Percentiles rank a stretch among this genome's conserved stretches.
Conservation (phyloP, 192 early-diverging fungal genomes). For the Spizellomyces sp. region DNA sequence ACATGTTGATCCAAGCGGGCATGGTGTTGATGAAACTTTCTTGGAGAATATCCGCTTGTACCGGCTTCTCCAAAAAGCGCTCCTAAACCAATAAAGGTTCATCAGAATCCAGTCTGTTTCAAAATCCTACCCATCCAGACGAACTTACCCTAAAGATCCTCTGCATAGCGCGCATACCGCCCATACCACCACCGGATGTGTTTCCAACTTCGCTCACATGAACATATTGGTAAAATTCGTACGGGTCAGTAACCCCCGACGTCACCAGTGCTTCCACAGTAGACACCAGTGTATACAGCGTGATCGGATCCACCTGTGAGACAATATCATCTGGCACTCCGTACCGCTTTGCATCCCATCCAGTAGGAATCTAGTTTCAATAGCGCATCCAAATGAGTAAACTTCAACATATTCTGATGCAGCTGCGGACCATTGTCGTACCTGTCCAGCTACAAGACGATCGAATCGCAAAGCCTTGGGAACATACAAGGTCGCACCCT, state of each 20-base stretch:
- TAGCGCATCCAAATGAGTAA: no score
- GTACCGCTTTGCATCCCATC: constrained; percentile 90
- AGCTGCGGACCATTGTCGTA: no score
- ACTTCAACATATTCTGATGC: no score
- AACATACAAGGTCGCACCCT: constrained; percentile 85
- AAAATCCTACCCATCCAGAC: constrained; percentile 4
- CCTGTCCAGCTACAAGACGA: constrained; percentile 84
- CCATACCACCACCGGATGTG: constrained; percentile 86
- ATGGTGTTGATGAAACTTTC: constrained; percentile 96
- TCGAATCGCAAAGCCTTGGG: constrained; percentile 94
- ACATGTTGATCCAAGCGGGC: constrained; percentile 97
- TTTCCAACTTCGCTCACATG: constrained; percentile 94
- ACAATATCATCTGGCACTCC: constrained; percentile 91
- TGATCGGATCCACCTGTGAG: constrained; percentile 88
- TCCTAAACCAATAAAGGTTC: constrained; percentile 36
- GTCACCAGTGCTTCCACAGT: constrained; percentile 91
- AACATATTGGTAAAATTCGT: constrained; percentile 96
- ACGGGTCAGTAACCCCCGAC: constrained; percentile 93
- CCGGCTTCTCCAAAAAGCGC: constrained; percentile 77
- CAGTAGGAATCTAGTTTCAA: constrained; percentile 71
- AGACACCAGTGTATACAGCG: constrained; percentile 84
- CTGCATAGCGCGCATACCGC: constrained; percentile 78
- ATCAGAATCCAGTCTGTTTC: not conserved
- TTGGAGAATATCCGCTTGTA: constrained; percentile 91
- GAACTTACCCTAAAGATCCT: constrained; percentile 62